Evolutionary conservation across 2,329 filamentous ascomycete genomes (phyloP), one percentile per base, ranked within the genome.

Genomic region (Microascus cirrosus): DNA sequence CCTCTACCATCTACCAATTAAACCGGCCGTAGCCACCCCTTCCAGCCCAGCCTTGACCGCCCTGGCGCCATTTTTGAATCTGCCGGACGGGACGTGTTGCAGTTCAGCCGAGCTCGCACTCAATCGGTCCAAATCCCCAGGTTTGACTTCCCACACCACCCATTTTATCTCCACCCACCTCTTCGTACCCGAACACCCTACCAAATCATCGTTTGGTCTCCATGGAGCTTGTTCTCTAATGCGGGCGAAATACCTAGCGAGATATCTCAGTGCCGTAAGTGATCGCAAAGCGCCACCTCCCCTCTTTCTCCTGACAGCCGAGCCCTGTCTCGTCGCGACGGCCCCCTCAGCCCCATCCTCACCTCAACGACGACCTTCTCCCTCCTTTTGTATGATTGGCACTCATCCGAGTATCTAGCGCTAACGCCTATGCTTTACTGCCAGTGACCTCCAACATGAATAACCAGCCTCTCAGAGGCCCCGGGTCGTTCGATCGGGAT

Each of bases 401-500:
- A 50, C 3, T 6, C 20, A 50, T 22, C 20, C 22, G 3, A 50
- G 20, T 6, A 50, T 50, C 3, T 50, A 50, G 12, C 22, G 45
- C 45, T 50, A 24, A 50, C 45, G 6, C 22, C 4, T 50, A 8
- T 22, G 22, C 7, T 20, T 50, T 24, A 24, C 22, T 22, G 22
- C 10, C 6, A 50, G 45, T 50, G 45, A 24, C n/a, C 45, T 62
- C 63, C 60, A 70, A 60, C 62, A 79, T 79, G 77, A 79, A 78
- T 64, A 75, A 68, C 68, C 73, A 75, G 62, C 71, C 70, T 60
- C 68, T 73, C 59, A 74, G 76, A 67, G 68, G 68, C 64, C 70
- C 68, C 62, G 64, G 66, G 66, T 71, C 67, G 60, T 78, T 75
- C 69, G 75, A 78, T 63, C 73, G 74, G 68, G 76, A 78, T 59